Conservation (phyloP, 2,329 filamentous ascomycete species). For the Microdochium paspali region DNA sequence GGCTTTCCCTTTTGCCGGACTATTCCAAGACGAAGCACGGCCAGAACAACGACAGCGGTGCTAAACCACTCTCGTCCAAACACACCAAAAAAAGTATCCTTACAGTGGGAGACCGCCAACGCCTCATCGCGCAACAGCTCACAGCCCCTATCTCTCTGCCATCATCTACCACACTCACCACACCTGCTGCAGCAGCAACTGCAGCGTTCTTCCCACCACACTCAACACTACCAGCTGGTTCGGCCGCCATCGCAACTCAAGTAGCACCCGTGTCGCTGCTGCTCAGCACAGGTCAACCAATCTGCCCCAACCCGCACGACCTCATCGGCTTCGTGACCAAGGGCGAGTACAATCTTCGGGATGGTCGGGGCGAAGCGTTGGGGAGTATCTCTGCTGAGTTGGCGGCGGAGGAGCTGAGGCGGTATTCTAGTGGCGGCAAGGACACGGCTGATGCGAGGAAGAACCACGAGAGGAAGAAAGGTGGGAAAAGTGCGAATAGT, state of each 20-base stretch:
- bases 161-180: too few species aligned
- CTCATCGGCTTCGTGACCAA: conserved; percentile 86
- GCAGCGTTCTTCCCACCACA: conserved; percentile 22
- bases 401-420: conserved; percentile 33
- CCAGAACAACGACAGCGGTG: conserved; percentile 16
- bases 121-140: conserved; percentile 37
- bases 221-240: conserved; percentile 15
- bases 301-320: conserved; percentile 65
- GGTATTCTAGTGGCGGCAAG: conserved; percentile 15
- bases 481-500: too few species aligned
- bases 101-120: conserved; percentile 28
- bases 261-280: too few species aligned
- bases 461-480: not conserved
- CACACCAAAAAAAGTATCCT: conserved; percentile 2
- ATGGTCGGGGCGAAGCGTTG: conserved; percentile 67
- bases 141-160: conserved; percentile 19
- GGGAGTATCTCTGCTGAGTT: conserved; percentile 58
- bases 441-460: not conserved
- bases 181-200: not conserved
- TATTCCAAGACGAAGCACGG: conserved; percentile 8
- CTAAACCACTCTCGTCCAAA: conserved; percentile 13
- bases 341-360: conserved; percentile 71
- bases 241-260: too few species aligned
- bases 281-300: conserved; percentile 42
- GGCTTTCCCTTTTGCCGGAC: conserved; percentile 11